Evolutionary conservation across 257 asterid genomes (phyloP), one percentile per base, ranked within the genome.

Genomic region (Lithospermum erythrorhizon): DNA sequence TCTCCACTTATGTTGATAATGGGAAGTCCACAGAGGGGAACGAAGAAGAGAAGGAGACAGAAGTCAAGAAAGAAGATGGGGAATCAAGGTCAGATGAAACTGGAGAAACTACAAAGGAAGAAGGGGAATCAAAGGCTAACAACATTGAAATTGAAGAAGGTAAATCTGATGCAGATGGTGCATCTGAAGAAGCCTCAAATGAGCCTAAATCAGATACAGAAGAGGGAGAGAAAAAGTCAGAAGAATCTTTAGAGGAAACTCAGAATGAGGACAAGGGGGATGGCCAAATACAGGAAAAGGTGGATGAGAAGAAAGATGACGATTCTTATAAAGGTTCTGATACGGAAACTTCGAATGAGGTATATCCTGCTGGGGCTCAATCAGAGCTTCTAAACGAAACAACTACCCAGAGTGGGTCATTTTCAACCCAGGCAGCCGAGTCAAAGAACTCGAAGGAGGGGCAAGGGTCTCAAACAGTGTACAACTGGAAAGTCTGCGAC

Each of bases 401-500:
- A 25, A 25, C 29, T 25, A 25, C 29, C 29, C 29, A 2, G 29
- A 25, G 29, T 25, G 97, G 97, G 57, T 76, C 98, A 7, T 93
- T 93, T 71, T 29, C 78, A 25, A 89, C 97, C 70, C 98, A 93
- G 82, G 90, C 94, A 25, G 64, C 87, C 5, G 83, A 81, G 76
- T 93, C 98, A 18, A 79, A 78, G 73, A 80, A 89, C 60, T 95
- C 77, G 74, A 93, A 93, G 66, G 95, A 84, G 64, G 79, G 64
- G 51, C 52, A 82, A 23, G 83, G 63, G 51, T 68, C 61, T 32
- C 75, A 76, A 61, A 25, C 29, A 25, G 75, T 59, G 20, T 79
- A 79, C 71, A 79, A 65, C 32, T 93, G 98, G 98, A 93, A 84
- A 70, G 64, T 93, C 59, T 93, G 98, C 81, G 83, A 87, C 56